phyloP scores from a whole-genome alignment of 164 flowering plant species.

The Piper betle region DNA sequence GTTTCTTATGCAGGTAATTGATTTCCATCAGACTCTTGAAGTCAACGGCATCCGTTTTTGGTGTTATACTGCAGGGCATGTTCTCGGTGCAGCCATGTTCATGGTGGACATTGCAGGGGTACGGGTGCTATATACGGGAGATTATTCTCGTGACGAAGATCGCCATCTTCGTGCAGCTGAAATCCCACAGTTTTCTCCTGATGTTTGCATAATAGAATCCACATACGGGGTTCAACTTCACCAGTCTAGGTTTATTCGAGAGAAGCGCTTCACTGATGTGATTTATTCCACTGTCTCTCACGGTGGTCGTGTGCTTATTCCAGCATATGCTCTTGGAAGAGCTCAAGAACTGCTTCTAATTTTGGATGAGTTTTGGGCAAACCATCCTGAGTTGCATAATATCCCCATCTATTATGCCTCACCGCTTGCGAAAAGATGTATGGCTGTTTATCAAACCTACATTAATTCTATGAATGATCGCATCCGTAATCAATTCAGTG shows the following conservation, averaged over 20 bases:
- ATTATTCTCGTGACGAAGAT: conserved; percentile 94
- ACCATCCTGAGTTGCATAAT: conserved; percentile 82
- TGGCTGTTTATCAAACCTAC: conserved; percentile 92
- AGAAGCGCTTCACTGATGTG: conserved; percentile 88
- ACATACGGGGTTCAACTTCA: conserved; percentile 96
- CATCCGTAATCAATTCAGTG: conserved; percentile 67
- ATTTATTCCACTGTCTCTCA: conserved; percentile 71
- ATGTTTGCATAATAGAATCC: conserved; percentile 85
- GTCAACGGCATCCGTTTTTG: conserved; percentile 93
- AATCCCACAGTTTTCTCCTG: conserved; percentile 85
- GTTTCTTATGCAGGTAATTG: conserved; percentile 55
- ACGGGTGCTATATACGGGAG: conserved; percentile 92
- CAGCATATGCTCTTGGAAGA: conserved; percentile 94
- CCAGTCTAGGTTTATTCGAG: conserved; percentile 72
- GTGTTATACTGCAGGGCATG: conserved; percentile 99
- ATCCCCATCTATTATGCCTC: conserved; percentile 96
- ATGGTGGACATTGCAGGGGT: conserved; percentile 99
- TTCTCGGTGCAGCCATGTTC: conserved; percentile 99
- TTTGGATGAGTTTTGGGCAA: conserved; percentile 93
- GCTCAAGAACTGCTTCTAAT: conserved; percentile 94
- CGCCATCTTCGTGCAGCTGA: conserved; percentile 98
- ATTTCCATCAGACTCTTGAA: conserved; percentile 94
- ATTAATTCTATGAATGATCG: conserved; percentile 92
- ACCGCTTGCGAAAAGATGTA: conserved; percentile 89
- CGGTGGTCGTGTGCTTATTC: conserved; percentile 95